Conservation (phyloP, 1,284 basidiomycete genomes). For the Rhodotorula sp. region DNA sequence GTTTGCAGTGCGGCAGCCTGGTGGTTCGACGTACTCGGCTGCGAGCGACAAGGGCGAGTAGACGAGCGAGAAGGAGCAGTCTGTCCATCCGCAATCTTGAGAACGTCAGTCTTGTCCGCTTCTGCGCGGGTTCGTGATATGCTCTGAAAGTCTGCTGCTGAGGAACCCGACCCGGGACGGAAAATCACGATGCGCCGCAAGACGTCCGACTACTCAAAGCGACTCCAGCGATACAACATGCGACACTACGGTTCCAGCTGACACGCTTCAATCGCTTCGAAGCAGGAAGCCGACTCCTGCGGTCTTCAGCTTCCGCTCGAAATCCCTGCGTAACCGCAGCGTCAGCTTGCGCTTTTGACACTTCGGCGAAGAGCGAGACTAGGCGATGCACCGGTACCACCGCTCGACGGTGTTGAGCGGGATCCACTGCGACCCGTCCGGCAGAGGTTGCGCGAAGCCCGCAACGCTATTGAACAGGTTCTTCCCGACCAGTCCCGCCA, state of each 20-base stretch:
- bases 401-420: slow-evolving; percentile 16
- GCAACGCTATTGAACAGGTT: slow-evolving; percentile 32
- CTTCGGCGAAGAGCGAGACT: no score
- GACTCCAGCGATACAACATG: no score
- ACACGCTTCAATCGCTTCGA: slow-evolving; percentile 9
- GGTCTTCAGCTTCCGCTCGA: slow-evolving; percentile 34
- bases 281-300: slow-evolving; percentile 31
- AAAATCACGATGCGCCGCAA: no score
- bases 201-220: background rate
- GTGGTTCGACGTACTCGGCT: slow-evolving; percentile 16
- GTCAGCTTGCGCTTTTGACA: no score
- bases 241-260: background rate
- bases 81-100: background rate
- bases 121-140: no score
- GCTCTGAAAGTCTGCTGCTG: no score
- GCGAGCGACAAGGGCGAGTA: slow-evolving; percentile 23
- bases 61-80: background rate
- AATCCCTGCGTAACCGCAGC: slow-evolving; percentile 13
- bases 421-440: slow-evolving; percentile 23
- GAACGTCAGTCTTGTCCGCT: background rate
- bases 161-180: no score
- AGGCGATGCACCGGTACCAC: slow-evolving; percentile 29
- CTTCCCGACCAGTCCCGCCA: slow-evolving; percentile 27
- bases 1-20: slow-evolving; percentile 23
- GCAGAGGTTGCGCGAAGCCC: slow-evolving; percentile 30